phyloP scores from a whole-genome alignment of 768 basidiomycete species.

The Rhodotorula diobovata region DNA sequence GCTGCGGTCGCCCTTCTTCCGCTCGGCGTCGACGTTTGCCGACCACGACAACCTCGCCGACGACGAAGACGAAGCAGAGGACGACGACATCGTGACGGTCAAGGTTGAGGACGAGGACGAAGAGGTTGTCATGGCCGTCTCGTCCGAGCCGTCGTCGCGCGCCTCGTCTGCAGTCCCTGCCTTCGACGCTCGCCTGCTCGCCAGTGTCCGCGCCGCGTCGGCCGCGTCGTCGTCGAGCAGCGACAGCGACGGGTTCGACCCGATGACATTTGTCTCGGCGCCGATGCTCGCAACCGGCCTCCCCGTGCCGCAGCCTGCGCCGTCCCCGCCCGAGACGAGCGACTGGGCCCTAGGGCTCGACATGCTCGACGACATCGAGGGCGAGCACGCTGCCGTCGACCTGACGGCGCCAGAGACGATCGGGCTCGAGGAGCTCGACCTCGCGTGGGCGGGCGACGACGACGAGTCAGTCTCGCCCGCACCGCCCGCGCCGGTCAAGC shows the following conservation, averaged over 20 bases:
- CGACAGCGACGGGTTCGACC: slow-evolving; percentile 33
- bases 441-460: slow-evolving; percentile 33
- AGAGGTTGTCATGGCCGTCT: slow-evolving; percentile 8
- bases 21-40: not conserved
- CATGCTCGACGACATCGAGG: slow-evolving; percentile 35
- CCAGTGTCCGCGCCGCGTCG: slow-evolving; percentile 11
- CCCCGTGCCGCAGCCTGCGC: slow-evolving; percentile 34
- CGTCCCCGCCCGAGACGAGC: slow-evolving; percentile 30
- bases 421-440: slow-evolving; percentile 35
- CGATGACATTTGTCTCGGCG: slow-evolving; percentile 26
- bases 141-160: slow-evolving; percentile 24
- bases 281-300: slow-evolving; percentile 34
- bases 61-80: slow-evolving; percentile 26
- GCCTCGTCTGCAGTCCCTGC: slow-evolving; percentile 16
- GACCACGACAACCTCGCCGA: slow-evolving; percentile 22
- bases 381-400: slow-evolving; percentile 27
- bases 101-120: slow-evolving; percentile 19
- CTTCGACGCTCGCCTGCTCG: slow-evolving; percentile 23
- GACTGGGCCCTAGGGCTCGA: slow-evolving; percentile 35
- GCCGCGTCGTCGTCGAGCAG: slow-evolving; percentile 20
- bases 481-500: not conserved
- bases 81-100: slow-evolving; percentile 21
- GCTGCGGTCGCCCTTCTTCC: slow-evolving; percentile 19
- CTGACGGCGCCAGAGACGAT: slow-evolving; percentile 33
- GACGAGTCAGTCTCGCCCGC: not conserved